phyloP scores from a whole-genome alignment of 148 eudicot species.

The Amaranthus hypochondriacus region DNA sequence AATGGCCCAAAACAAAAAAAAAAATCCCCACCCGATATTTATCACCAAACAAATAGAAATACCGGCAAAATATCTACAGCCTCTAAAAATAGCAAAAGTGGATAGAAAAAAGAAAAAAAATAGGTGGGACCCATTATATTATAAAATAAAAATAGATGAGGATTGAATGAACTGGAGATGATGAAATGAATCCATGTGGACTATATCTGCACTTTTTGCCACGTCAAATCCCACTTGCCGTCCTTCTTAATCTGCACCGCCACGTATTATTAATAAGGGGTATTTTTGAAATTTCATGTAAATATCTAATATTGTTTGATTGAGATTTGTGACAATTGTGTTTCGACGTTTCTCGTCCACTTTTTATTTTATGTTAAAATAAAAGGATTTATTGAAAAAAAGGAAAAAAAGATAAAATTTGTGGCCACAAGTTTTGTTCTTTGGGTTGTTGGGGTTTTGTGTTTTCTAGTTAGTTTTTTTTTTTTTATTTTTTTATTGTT shows the following conservation, averaged over 20 bases:
- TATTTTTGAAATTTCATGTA: neutral
- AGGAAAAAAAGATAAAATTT: neutral
- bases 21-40: neutral
- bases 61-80: slow-evolving; percentile 14
- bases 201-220: slow-evolving; percentile 7
- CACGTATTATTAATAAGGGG: slow-evolving; percentile 4
- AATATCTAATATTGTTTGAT: slow-evolving; percentile 4
- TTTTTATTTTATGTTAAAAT: neutral
- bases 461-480: neutral
- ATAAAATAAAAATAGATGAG: neutral
- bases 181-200: slow-evolving; percentile 8
- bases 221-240: slow-evolving; percentile 19
- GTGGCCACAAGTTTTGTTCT: slow-evolving; percentile 4
- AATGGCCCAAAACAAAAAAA: neutral
- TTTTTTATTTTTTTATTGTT: neutral
- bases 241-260: neutral
- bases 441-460: slow-evolving; percentile 8
- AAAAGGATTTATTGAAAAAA: neutral
- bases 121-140: neutral
- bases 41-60: neutral
- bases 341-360: neutral
- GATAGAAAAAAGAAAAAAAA: neutral
- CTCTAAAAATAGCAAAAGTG: slow-evolving; percentile 5
- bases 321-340: neutral
- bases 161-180: neutral